phyloP scores from a whole-genome alignment of 1,284 basidiomycete genomes.

The Pholiota adiposa region DNA sequence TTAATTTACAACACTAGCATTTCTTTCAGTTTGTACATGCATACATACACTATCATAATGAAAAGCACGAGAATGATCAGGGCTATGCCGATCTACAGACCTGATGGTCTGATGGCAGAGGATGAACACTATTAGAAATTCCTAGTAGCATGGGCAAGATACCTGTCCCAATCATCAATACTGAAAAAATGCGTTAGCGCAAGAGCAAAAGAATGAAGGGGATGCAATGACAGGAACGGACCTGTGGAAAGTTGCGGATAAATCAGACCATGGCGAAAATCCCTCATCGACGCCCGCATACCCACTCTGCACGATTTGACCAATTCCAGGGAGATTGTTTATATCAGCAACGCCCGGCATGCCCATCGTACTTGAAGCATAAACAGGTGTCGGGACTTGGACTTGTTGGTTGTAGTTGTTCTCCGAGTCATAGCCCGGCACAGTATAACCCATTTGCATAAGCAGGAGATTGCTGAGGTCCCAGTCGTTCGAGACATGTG shows the following conservation, averaged over 20 bases:
- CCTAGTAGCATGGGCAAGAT: constrained; percentile 32
- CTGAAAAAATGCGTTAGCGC: constrained; percentile 24
- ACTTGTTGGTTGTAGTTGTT: neutral
- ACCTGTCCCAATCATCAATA: constrained; percentile 41
- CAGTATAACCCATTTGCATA: constrained; percentile 27
- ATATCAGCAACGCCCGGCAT: too few relatives aligned
- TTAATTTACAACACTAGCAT: too few relatives aligned
- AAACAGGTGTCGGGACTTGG: neutral
- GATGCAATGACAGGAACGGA: neutral
- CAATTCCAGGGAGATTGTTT: neutral
- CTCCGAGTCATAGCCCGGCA: constrained; percentile 7
- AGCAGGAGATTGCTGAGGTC: constrained; percentile 27
- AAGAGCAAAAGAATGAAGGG: neutral
- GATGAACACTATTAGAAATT: neutral
- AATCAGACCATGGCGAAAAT: constrained; percentile 22
- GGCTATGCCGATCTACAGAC: neutral
- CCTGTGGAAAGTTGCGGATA: constrained; percentile 21
- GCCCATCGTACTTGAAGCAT: neutral
- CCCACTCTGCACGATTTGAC: neutral
- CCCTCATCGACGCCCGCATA: constrained; percentile 13
- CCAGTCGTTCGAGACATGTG: constrained; percentile 20
- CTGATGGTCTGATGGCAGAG: neutral
- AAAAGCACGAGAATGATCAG: neutral
- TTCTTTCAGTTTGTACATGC: too few relatives aligned
- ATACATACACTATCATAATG: too few relatives aligned